A percentile compares a stretch with the other conserved stretches of the same genome.
These are phyloP conservation scores for Sambucus nigra DNA, from an alignment of 129 eudicot genomes.

Conservation along the genomic window DNA sequence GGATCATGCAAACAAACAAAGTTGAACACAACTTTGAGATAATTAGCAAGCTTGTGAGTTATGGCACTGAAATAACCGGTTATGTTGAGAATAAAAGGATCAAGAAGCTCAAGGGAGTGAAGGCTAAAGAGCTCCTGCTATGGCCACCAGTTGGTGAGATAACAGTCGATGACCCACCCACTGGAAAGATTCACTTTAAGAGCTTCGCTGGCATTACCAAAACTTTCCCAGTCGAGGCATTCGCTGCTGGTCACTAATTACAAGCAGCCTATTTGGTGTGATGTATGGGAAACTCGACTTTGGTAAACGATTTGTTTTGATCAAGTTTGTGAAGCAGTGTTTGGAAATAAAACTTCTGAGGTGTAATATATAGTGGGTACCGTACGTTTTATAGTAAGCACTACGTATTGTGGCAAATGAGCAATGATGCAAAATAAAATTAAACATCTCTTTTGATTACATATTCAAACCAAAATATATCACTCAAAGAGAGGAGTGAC, in stretches of 20 bases:
- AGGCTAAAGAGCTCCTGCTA: conserved; percentile 59
- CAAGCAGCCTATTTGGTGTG: no score
- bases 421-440: no score
- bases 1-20: conserved; percentile 44
- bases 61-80: conserved; percentile 42
- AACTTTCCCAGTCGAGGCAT: conserved; percentile 53
- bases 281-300: no score
- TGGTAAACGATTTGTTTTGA: no score
- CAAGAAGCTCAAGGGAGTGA: conserved; percentile 67
- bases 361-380: no score
- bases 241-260: conserved; percentile 47
- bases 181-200: conserved; percentile 67
- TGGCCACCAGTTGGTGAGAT: conserved; percentile 80
- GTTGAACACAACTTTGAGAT: conserved; percentile 50
- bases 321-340: no score
- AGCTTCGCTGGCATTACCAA: conserved; percentile 69
- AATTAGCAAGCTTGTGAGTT: conserved; percentile 52
- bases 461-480: no score
- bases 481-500: no score
- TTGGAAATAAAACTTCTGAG: no score
- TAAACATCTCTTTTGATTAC: no score
- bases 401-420: no score
- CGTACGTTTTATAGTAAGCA: no score
- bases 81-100: conserved; percentile 51
- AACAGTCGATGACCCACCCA: conserved; percentile 42